Conservation (phyloP, 495 filamentous ascomycete genomes). For the Paragyromitra xinjiangensis region DNA sequence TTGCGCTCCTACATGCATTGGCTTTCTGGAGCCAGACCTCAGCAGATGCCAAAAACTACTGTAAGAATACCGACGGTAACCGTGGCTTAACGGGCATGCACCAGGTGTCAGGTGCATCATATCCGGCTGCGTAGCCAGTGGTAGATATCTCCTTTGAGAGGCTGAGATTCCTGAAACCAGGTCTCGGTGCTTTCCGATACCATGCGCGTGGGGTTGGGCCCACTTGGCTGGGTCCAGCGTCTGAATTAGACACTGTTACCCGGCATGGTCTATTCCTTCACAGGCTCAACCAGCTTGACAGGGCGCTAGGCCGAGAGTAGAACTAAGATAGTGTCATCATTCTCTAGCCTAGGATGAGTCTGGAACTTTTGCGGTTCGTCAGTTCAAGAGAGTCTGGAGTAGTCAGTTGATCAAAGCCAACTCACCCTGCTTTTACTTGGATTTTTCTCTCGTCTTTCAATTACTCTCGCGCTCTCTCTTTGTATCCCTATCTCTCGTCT, state of each 20-base stretch:
- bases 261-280: constrained; percentile 8
- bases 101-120: not conserved
- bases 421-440: constrained; percentile 24
- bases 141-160: not conserved
- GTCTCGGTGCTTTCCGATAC: not conserved
- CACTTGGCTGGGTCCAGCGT: not conserved
- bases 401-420: constrained; percentile 32
- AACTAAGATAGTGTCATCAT: constrained; percentile 15
- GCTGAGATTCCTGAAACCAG: not conserved
- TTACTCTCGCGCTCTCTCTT: not conserved
- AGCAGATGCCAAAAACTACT: too few species aligned
- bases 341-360: not conserved
- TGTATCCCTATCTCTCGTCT: not conserved
- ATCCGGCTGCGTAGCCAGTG: not conserved
- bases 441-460: constrained; percentile 5
- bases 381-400: constrained; percentile 12
- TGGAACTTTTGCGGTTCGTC: constrained; percentile 23
- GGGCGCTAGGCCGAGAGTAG: constrained; percentile 23
- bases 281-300: constrained; percentile 11
- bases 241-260: constrained; percentile 23
- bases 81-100: not conserved
- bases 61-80: not conserved
- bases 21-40: too few species aligned
- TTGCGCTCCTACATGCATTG: not conserved
- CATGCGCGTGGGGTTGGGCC: not conserved